Conservation (phyloP, 495 filamentous ascomycete species). For the Aspergillus baeticus region DNA sequence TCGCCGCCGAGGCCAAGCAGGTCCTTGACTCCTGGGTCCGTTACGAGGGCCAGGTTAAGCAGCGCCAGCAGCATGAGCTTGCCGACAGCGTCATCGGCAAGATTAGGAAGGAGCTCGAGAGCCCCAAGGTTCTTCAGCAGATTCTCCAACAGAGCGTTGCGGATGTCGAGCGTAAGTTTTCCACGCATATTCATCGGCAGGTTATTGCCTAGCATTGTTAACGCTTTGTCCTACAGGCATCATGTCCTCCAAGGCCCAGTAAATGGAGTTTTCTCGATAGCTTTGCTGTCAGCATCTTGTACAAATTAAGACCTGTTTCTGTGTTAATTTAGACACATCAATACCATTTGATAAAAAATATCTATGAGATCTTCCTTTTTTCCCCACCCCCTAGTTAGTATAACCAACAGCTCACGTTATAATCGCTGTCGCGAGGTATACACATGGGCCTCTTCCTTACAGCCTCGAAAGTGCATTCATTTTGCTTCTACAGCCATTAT, state of each 20-base stretch:
- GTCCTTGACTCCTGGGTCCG: constrained; percentile 98
- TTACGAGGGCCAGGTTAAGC: constrained; percentile 98
- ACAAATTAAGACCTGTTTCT: constrained; percentile 49
- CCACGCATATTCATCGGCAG: not conserved
- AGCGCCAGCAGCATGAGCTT: constrained; percentile 94
- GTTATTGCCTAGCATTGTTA: constrained; percentile 18
- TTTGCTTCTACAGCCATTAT: no score
- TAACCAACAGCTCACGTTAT: no score
- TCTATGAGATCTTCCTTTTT: no score
- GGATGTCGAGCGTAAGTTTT: constrained; percentile 90
- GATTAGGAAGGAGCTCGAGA: constrained; percentile 97
- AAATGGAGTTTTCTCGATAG: constrained; percentile 38
- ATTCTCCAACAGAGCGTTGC: constrained; percentile 92
- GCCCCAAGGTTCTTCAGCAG: constrained; percentile 89
- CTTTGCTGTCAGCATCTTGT: constrained; percentile 42
- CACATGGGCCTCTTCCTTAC: no score
- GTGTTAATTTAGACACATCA: constrained; percentile 44
- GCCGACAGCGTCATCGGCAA: constrained; percentile 90
- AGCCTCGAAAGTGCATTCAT: no score
- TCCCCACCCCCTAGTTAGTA: no score
- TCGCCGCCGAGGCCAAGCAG: constrained; percentile 87
- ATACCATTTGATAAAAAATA: constrained; percentile 29
- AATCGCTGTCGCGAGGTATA: no score
- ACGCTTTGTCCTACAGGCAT: constrained; percentile 40
- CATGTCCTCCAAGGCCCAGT: constrained; percentile 54